Percentiles rank a stretch among this genome's conserved stretches.
Evolutionary conservation across 768 basidiomycete species (phyloP).

Genomic region (Leucocoprinus leucothites): DNA sequence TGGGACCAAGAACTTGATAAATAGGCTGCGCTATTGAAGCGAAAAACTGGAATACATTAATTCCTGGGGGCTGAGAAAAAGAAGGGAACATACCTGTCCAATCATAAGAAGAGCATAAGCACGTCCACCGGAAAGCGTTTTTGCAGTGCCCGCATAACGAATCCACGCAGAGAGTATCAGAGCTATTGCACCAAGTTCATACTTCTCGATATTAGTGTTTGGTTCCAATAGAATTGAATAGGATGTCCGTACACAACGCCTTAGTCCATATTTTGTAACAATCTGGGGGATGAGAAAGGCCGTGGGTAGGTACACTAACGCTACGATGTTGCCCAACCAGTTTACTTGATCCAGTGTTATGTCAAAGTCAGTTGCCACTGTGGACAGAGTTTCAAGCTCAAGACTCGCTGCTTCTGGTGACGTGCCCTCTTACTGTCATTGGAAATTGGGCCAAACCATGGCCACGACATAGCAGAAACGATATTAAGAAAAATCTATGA

Average conservation of each 20-base stretch:
- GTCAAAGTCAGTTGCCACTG: slow-evolving; percentile 62
- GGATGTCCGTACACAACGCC: slow-evolving; percentile 51
- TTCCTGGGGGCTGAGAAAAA: neutral
- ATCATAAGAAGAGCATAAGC: slow-evolving; percentile 68
- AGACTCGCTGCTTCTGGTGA: neutral
- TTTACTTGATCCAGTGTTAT: slow-evolving; percentile 71
- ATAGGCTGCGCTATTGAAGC: slow-evolving; percentile 65
- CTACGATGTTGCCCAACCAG: slow-evolving; percentile 75
- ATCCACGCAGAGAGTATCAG: slow-evolving; percentile 72
- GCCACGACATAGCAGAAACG: slow-evolving; percentile 63
- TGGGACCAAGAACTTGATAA: slow-evolving; percentile 76
- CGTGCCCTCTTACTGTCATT: slow-evolving; percentile 45
- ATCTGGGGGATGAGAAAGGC: slow-evolving; percentile 59
- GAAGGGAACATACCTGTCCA: slow-evolving; percentile 51
- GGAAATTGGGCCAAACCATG: slow-evolving; percentile 86
- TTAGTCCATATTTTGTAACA: slow-evolving; percentile 56
- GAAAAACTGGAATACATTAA: slow-evolving; percentile 42
- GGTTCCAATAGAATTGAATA: neutral
- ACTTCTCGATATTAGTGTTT: slow-evolving; percentile 35
- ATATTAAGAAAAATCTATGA: slow-evolving; percentile 58
- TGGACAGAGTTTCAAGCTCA: neutral
- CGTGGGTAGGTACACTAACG: slow-evolving; percentile 58
- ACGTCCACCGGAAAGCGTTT: slow-evolving; percentile 44
- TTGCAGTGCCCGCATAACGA: slow-evolving; percentile 66
- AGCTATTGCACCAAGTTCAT: slow-evolving; percentile 50